These are phyloP conservation scores for Apiospora rasikravindrae DNA, from an alignment of 2,329 filamentous ascomycete species.

Conservation along the genomic window DNA sequence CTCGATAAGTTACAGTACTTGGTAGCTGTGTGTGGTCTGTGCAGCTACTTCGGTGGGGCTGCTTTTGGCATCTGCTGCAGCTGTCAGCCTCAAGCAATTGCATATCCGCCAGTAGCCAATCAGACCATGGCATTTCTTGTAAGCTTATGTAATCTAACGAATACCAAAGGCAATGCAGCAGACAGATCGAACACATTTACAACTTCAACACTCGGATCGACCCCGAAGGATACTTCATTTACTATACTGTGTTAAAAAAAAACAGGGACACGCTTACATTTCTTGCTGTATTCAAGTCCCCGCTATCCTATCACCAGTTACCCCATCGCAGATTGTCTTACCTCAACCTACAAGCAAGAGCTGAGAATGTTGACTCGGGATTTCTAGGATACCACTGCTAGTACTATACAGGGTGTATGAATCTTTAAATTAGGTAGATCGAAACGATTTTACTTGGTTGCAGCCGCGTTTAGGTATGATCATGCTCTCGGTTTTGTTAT, in stretches of 20 bases:
- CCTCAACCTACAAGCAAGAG: neutral
- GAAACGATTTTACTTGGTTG: neutral
- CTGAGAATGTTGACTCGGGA: neutral
- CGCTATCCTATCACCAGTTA: neutral
- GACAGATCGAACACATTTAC: neutral
- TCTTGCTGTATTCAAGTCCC: neutral
- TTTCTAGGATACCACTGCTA: neutral
- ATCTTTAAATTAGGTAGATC: neutral
- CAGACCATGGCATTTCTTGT: neutral
- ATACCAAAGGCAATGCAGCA: neutral
- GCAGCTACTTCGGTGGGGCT: neutral
- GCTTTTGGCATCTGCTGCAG: slow-evolving; percentile 5
- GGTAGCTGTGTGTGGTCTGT: neutral
- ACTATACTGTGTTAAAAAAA: neutral
- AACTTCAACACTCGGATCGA: neutral
- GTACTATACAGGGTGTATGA: neutral
- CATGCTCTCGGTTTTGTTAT: neutral
- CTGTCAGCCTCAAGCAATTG: neutral
- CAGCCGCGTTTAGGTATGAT: neutral
- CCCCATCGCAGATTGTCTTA: neutral
- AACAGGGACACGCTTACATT: too few species aligned
- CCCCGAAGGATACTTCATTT: neutral
- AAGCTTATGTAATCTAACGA: neutral
- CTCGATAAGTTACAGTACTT: neutral
- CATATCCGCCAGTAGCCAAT: neutral